These are phyloP conservation scores for Amoeboaphelidium occidentale DNA, from an alignment of 371 early-diverging fungal species.

Conservation along the genomic window DNA sequence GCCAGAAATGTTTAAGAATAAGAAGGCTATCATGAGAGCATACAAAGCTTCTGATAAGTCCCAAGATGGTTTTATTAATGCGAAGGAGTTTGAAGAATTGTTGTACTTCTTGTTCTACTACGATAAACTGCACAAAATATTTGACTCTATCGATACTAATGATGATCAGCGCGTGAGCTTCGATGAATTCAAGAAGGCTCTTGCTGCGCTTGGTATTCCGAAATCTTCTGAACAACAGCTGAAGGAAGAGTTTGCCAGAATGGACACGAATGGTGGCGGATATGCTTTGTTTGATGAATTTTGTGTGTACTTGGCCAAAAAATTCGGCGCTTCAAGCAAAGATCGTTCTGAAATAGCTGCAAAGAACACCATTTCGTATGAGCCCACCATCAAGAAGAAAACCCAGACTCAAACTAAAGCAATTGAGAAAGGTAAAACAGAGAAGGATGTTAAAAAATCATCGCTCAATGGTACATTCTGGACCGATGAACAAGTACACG, in stretches of 20 bases:
- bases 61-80: conserved; percentile 10
- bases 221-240: neutral
- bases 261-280: neutral
- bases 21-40: conserved; percentile 12
- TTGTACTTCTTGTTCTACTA: conserved; percentile 5
- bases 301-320: neutral
- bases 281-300: neutral
- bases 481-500: neutral
- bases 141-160: conserved; percentile 7
- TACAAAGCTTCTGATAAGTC: conserved; percentile 11
- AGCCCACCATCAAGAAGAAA: no score
- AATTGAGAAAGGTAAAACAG: no score
- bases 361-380: no score
- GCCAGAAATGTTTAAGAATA: conserved; percentile 7
- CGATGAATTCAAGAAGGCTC: conserved; percentile 3
- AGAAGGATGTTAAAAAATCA: no score
- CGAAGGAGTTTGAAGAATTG: conserved; percentile 8
- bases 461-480: neutral
- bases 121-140: conserved; percentile 7
- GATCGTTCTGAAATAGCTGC: no score
- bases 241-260: neutral
- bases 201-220: neutral
- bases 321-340: no score
- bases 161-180: conserved; percentile 7
- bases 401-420: no score